Evolutionary conservation across 768 basidiomycete genomes (phyloP), one percentile per base, ranked within the genome.

Genomic region (Epithele typhae): DNA sequence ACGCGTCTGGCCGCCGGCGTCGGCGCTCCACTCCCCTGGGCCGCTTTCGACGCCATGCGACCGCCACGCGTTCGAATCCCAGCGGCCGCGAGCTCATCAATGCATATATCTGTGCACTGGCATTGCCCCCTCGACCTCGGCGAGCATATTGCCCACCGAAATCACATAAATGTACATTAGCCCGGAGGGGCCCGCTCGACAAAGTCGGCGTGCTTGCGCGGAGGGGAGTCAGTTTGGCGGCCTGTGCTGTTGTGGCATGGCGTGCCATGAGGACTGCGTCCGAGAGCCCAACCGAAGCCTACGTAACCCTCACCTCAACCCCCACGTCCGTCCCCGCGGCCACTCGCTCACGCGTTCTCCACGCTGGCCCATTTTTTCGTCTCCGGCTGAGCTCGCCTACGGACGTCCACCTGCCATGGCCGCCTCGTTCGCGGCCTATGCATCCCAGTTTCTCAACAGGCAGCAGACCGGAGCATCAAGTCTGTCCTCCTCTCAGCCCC

Each of bases 401-500:
- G n/a, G n/a, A n/a, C n/a, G n/a, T n/a, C n/a, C n/a, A n/a, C 11
- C 12, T 42, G 45, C 50, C 34, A 75, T 75, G 75, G 76, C 82
- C 40, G 76, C 84, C 55, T 85, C 87, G 30, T 90, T 90, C 66
- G 83, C 85, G 55, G 79, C 80, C 41, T 89, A 86, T 70, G 87
- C 87, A 40, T 89, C 87, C 36, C 86, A 88, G 57, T 89, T 88
- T 62, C 71, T 90, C 63, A 81, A 75, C 61, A 75, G 77, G 55
- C 81, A 79, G 58, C 74, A 68, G 48, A 69, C 72, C 45, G 60
- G 53, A 23, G 58, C 63, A 47, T 71, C 77, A 30, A 77, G 75
- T 55, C 67, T 77, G 57, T 75, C 79, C 18, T 81, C 81, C 32
- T 73, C 71, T 30, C 87, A 88, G 66, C 88, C 89, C 44, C 78